Base-by-base conservation (phyloP, 805 yeast genomes). In the Ogataea pignaliae region DNA sequence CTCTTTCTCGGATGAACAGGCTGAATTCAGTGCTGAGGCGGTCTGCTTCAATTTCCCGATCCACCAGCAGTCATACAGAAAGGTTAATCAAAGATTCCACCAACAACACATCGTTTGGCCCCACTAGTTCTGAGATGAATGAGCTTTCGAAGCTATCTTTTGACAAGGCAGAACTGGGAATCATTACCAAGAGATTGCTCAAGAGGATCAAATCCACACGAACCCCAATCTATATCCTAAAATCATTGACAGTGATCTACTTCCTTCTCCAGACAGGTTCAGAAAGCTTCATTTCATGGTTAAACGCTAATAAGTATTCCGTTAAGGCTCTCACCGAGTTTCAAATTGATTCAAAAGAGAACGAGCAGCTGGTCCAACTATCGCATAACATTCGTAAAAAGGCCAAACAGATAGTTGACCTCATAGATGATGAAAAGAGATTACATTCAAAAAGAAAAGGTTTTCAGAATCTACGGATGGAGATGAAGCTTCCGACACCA, bases 241-340 rank as follows among this genome's bases (percentile, higher is more conserved):
- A 80, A 55, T 69, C 78, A 2, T 56, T 79, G 14, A 76, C 85
- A 0, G 70, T 81, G 12, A 63, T 78, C 3, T 65, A 74, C 29
- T 79, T 75, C 46, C 53, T 78, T 30, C 49, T 79, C 15, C 73
- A 78, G 45, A 73, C 77, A 33, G 85, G 85, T 0, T 75, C 83
- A 0, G 57, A 55, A 26, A 75, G 68, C 14, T 79, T 78, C 56
- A 64, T 73, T 11, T 48, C 60, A 5, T 79, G 83, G 80, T 51
- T 71, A 45, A 65, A 65, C 42, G 61, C 70, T 34, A 73, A 72
- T 53, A 61, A 57, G 46, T 72, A 57, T 33, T 33, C 55, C 1
- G 37, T 68, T n/a, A 42, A 55, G 2, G 41, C 56, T 2, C 55
- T 68, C 2, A 29, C 42, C 3, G 65, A 66, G 32, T 67, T 59